Evolutionary conservation across 225 moss, liverwort and hornwort species (phyloP).

Genomic region (Polytrichum commune): DNA sequence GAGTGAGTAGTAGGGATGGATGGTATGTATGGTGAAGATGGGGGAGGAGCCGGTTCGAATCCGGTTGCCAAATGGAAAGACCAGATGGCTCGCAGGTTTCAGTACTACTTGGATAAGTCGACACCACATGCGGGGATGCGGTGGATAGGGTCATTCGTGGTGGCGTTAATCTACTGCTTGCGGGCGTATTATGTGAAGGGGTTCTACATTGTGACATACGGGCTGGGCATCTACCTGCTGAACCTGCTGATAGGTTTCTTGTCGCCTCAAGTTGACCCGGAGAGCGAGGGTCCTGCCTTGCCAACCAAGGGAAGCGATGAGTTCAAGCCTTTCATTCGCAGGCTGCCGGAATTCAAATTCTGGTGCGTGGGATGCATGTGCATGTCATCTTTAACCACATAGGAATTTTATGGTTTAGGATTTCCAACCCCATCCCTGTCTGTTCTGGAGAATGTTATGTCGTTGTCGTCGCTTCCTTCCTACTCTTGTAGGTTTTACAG

Average conservation of each 20-base stretch:
- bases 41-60: constrained; percentile 42
- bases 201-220: constrained; percentile 99
- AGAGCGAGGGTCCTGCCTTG: constrained; percentile 94
- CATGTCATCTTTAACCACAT: not conserved
- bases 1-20: constrained; percentile 56
- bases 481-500: too few relatives aligned
- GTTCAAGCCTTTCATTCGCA: constrained; percentile 99
- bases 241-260: constrained; percentile 97
- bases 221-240: constrained; percentile 92
- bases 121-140: constrained; percentile 94
- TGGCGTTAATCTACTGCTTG: constrained; percentile 83
- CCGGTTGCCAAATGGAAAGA: constrained; percentile 87
- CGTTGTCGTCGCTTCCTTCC: too few relatives aligned
- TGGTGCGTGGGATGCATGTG: constrained; percentile 44
- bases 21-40: constrained; percentile 79
- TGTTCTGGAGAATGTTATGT: too few relatives aligned
- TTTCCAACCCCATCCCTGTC: too few relatives aligned
- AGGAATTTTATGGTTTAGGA: too few relatives aligned
- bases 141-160: constrained; percentile 85
- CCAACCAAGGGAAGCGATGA: constrained; percentile 98
- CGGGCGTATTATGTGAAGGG: constrained; percentile 97
- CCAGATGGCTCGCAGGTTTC: constrained; percentile 80
- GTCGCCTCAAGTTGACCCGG: constrained; percentile 97
- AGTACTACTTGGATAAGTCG: constrained; percentile 97
- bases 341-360: constrained; percentile 99